These are phyloP conservation scores for Puccinia hordei DNA, from an alignment of 1,284 basidiomycete species.

Conservation along the genomic window DNA sequence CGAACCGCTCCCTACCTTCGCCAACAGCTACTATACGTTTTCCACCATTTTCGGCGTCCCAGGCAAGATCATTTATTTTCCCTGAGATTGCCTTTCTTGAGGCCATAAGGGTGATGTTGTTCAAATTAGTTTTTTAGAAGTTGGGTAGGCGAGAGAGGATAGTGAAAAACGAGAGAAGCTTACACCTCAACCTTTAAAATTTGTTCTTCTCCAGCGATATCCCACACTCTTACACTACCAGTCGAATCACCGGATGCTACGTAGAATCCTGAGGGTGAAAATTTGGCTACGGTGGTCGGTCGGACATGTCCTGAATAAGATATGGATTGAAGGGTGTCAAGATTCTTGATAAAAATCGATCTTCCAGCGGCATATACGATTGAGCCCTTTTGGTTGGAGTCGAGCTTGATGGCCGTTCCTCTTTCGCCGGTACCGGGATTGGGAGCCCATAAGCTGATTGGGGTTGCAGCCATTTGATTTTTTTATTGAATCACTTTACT, in stretches of 20 bases:
- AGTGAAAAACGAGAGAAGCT: not conserved
- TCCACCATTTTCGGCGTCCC: constrained; percentile 81
- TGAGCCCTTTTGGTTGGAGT: constrained; percentile 34
- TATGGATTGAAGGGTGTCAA: constrained; percentile 61
- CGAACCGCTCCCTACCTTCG: constrained; percentile 83
- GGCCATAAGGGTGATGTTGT: not conserved
- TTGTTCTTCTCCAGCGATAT: constrained; percentile 84
- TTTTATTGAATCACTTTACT: not conserved
- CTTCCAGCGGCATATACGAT: constrained; percentile 36
- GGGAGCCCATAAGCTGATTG: constrained; percentile 41
- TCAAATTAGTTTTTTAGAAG: not conserved
- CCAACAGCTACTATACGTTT: constrained; percentile 96
- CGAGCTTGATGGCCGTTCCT: constrained; percentile 39
- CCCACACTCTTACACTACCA: constrained; percentile 87
- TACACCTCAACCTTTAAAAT: constrained; percentile 76
- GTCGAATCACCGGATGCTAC: constrained; percentile 81
- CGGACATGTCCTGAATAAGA: constrained; percentile 80
- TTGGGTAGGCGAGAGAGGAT: constrained; percentile 47
- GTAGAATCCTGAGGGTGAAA: constrained; percentile 93
- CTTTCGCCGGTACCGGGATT: constrained; percentile 48
- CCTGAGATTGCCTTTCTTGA: constrained; percentile 72
- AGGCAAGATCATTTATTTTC: constrained; percentile 85
- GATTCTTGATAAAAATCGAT: constrained; percentile 44
- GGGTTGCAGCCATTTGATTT: constrained; percentile 26
- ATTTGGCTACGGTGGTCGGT: constrained; percentile 81